Conservation (phyloP, 192 early-diverging fungal genomes). For the Paraglomus brasilianum region DNA sequence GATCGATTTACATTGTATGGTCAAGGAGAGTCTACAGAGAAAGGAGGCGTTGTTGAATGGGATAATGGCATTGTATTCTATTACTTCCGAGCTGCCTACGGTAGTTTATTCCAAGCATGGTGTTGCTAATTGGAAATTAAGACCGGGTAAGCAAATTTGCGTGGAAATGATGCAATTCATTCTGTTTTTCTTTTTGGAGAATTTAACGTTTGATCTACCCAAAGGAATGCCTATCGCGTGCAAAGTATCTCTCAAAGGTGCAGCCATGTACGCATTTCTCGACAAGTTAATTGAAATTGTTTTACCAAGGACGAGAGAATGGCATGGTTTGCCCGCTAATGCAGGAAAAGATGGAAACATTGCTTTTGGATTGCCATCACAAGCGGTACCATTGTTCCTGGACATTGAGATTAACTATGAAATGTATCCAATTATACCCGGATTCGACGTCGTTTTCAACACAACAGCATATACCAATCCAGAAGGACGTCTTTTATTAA, state of each 20-base stretch:
- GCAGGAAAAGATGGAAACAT: constrained; percentile 83
- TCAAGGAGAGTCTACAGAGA: constrained; percentile 81
- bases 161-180: neutral
- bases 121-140: constrained; percentile 83
- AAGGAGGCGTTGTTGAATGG: constrained; percentile 88
- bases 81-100: constrained; percentile 79
- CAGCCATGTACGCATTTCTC: constrained; percentile 89
- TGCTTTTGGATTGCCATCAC: constrained; percentile 78
- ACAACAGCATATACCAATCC: constrained; percentile 79
- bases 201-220: neutral
- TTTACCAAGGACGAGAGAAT: constrained; percentile 91
- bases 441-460: constrained; percentile 81
- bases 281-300: constrained; percentile 96
- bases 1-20: constrained; percentile 83
- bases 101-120: constrained; percentile 77
- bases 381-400: constrained; percentile 88
- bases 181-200: neutral
- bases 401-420: constrained; percentile 98
- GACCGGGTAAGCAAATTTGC: constrained; percentile 58
- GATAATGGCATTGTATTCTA: constrained; percentile 86
- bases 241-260: constrained; percentile 75
- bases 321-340: constrained; percentile 70
- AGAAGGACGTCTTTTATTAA: constrained; percentile 78
- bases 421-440: constrained; percentile 85
- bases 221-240: constrained; percentile 89